Evolutionary conservation across 306 rosid genomes (phyloP).

Genomic region (Sophora flavescens): DNA sequence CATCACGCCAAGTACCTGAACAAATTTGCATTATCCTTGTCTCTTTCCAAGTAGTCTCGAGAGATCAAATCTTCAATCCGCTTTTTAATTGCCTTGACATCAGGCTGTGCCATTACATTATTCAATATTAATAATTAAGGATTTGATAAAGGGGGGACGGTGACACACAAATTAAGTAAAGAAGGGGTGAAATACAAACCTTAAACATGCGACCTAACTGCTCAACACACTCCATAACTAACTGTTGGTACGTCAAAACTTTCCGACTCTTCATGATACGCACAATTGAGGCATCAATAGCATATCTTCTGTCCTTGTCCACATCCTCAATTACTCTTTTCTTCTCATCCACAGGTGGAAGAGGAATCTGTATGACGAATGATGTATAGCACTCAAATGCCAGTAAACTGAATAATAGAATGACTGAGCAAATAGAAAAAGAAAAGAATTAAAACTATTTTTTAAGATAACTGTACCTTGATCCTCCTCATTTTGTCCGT

Average conservation of each 20-base stretch:
- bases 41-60: constrained; percentile 94
- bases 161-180: not conserved
- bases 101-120: constrained; percentile 66
- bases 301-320: constrained; percentile 94
- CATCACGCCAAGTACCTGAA: constrained; percentile 90
- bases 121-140: constrained; percentile 18
- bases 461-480: constrained; percentile 60
- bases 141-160: not conserved
- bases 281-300: constrained; percentile 93
- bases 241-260: constrained; percentile 77
- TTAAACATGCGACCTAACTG: constrained; percentile 94
- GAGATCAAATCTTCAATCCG: constrained; percentile 95
- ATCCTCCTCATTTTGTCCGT: constrained; percentile 94
- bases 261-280: constrained; percentile 95
- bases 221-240: constrained; percentile 94
- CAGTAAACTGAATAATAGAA: constrained; percentile 10
- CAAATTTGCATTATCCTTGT: constrained; percentile 84
- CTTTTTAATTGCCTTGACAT: constrained; percentile 91
- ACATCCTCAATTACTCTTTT: constrained; percentile 93
- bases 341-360: constrained; percentile 96
- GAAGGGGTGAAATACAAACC: constrained; percentile 51
- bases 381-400: constrained; percentile 3
- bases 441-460: constrained; percentile 9
- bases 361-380: constrained; percentile 72
- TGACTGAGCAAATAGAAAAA: constrained; percentile 26